Conservation (phyloP, 305 asterid species). For the Solanum chacoense region DNA sequence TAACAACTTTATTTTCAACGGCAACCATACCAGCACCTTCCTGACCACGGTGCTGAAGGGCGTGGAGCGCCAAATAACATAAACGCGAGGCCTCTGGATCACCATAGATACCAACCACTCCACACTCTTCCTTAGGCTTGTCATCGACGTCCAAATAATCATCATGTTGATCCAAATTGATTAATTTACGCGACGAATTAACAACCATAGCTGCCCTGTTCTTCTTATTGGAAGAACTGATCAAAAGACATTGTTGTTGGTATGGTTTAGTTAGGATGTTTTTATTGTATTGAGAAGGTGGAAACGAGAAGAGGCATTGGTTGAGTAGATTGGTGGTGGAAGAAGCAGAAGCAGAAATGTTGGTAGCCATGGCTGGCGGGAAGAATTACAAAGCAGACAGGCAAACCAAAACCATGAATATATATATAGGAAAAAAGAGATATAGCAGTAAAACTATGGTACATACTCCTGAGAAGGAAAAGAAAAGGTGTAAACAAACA, state of each 20-base stretch:
- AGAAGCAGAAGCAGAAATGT: not conserved
- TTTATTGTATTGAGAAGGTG: not conserved
- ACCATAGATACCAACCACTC: constrained; percentile 58
- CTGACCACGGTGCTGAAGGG: constrained; percentile 66
- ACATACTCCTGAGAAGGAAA: not conserved
- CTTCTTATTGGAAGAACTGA: not conserved
- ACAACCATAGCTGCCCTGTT: not conserved
- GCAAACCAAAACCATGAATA: not conserved
- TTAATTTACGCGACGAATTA: not conserved
- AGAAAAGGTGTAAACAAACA: not conserved
- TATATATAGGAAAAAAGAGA: not conserved
- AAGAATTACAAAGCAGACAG: not conserved
- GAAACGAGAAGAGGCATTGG: not conserved
- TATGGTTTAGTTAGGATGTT: not conserved
- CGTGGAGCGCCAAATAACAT: constrained; percentile 48
- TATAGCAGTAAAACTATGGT: not conserved
- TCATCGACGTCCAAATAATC: constrained; percentile 20
- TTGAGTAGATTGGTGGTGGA: not conserved
- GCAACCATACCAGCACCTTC: constrained; percentile 38
- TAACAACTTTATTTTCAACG: constrained; percentile 22
- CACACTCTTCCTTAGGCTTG: constrained; percentile 59
- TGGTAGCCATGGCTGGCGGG: not conserved
- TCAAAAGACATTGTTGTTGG: not conserved
- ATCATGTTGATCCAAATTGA: not conserved
- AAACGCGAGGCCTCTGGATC: constrained; percentile 61